Percentiles rank a stretch among this genome's conserved stretches.
phyloP scores from a whole-genome alignment of 192 early-diverging fungal species.

The Globomyces pollinis-pini region DNA sequence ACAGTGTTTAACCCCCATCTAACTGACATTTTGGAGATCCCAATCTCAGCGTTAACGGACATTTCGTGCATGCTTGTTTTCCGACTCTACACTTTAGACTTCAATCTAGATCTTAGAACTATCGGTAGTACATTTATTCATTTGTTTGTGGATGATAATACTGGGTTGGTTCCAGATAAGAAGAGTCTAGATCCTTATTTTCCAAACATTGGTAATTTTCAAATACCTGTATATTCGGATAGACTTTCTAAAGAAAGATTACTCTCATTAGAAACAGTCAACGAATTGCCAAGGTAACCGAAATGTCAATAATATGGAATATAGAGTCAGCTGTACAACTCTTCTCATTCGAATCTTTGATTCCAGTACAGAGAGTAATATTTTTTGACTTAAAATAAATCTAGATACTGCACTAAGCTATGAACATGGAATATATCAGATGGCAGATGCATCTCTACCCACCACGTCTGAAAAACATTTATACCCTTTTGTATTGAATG shows the following conservation, averaged over 20 bases:
- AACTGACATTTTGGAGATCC: too few species aligned
- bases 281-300: not conserved
- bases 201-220: not conserved
- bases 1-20: not conserved
- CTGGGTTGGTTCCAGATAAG: not conserved
- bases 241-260: not conserved
- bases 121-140: not conserved
- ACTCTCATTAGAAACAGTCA: not conserved
- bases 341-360: not conserved
- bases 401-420: not conserved
- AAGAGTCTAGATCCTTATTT: not conserved
- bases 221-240: not conserved
- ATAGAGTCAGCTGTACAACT: not conserved
- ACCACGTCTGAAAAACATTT: not conserved
- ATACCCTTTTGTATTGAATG: slow-evolving; percentile 3
- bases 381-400: not conserved
- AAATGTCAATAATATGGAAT: not conserved
- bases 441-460: not conserved
- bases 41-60: not conserved
- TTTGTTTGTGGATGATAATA: not conserved
- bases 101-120: not conserved
- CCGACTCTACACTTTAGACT: not conserved
- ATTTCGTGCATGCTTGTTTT: not conserved
- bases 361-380: not conserved
- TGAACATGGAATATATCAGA: not conserved